Base-by-base conservation (phyloP, 805 yeast genomes). In the Aciculoconidium aculeatum region DNA sequence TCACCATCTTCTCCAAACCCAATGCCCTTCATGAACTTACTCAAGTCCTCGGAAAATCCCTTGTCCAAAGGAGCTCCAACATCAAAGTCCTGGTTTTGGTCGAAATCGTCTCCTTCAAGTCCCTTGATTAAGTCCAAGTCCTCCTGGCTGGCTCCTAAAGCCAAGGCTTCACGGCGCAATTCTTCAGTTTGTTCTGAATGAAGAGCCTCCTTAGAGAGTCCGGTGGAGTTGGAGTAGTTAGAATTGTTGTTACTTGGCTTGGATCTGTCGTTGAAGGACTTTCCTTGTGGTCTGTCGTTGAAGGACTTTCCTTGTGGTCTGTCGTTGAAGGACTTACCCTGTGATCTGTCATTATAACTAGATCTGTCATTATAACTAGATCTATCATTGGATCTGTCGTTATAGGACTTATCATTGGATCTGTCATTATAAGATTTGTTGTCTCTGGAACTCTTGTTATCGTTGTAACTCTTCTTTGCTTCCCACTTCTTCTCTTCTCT, bases 121-220 rank as follows among this genome's bases (percentile, higher is more conserved):
- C 68, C 81, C 18, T 69, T 67, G 8, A 88, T 42, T 28, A 87
- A 55, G 24, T 72, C 69, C 25, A 88, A 50, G 52, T 87, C 96
- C 13, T 77, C 88, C 42, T 83, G 92, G 10, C 85, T 70, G 12
- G 96, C 97, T 18, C 96, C 96, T 16, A 88, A 58, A 13, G 77
- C 78, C 9, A 78, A 51, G 3, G 94, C 94, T 58, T 81, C 94
- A 36, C 77, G 73, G 42, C 81, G 76, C 27, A 84, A 52, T 2
- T 61, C 35, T 3, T 60, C 70, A n/a, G 35, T 48, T 11, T 35
- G 37, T 7, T 18, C 21, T 8, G 8, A 8, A 8, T 18, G 21
- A n/a, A 8, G 8, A 18, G 8, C n/a, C 21, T 18, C 10, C 8
- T 18, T 18, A n/a, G 21, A 18, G 21, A 8, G 8, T 18, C 21